Conservation (phyloP, 345 rosid genomes). For the Streptanthus diversifolius region DNA sequence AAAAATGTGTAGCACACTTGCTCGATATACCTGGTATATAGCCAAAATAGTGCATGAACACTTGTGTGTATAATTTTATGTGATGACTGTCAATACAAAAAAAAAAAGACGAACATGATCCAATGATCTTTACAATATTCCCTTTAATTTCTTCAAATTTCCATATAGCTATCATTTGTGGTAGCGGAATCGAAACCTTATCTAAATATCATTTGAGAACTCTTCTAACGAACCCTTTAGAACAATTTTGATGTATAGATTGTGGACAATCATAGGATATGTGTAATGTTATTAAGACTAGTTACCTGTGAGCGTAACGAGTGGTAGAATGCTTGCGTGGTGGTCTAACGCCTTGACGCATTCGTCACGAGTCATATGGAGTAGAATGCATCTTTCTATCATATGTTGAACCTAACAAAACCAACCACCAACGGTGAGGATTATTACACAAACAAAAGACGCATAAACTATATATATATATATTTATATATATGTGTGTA, state of each 20-base stretch:
- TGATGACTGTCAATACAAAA: neutral
- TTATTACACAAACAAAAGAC: neutral
- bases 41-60: neutral
- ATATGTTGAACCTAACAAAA: conserved; percentile 67
- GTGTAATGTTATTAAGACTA: neutral
- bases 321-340: conserved; percentile 60
- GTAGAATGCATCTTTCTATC: conserved; percentile 77
- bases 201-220: neutral
- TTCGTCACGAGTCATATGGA: conserved; percentile 68
- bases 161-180: neutral
- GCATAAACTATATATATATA: neutral
- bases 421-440: neutral
- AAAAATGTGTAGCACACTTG: neutral
- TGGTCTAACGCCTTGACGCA: conserved; percentile 58
- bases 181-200: neutral
- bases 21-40: conserved; percentile 23
- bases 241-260: neutral
- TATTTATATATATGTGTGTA: neutral
- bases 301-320: conserved; percentile 64
- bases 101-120: neutral
- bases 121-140: neutral
- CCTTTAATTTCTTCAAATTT: neutral
- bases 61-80: neutral
- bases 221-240: neutral
- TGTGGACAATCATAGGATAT: neutral